These are phyloP conservation scores for Xerocomus potaroensis DNA, from an alignment of 768 basidiomycete species.

Conservation along the genomic window DNA sequence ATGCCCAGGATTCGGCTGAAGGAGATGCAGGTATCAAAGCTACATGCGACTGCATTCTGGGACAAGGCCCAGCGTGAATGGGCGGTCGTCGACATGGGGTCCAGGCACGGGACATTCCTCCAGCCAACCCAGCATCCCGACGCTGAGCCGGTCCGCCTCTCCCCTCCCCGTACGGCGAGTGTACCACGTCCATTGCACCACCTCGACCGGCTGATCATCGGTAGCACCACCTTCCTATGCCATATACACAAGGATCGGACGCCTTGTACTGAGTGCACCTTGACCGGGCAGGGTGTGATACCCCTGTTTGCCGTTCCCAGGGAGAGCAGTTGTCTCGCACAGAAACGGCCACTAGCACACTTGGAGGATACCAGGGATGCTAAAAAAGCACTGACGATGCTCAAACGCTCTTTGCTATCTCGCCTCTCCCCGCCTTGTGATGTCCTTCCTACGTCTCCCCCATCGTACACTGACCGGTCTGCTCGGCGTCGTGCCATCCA, in stretches of 20 bases:
- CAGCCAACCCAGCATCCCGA: slow-evolving; percentile 17
- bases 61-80: slow-evolving; percentile 55
- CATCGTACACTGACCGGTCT: slow-evolving; percentile 61
- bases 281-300: slow-evolving; percentile 50
- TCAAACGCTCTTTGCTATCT: slow-evolving; percentile 61
- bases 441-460: slow-evolving; percentile 12
- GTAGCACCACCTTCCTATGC: slow-evolving; percentile 64
- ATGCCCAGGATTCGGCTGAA: slow-evolving; percentile 69
- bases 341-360: slow-evolving; percentile 17
- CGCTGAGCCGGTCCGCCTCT: slow-evolving; percentile 46
- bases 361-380: slow-evolving; percentile 40
- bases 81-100: slow-evolving; percentile 81
- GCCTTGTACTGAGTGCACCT: slow-evolving; percentile 62
- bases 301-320: slow-evolving; percentile 42
- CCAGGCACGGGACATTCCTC: slow-evolving; percentile 80
- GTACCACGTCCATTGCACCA: slow-evolving; percentile 60
- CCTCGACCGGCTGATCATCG: slow-evolving; percentile 61
- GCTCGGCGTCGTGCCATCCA: slow-evolving; percentile 63
- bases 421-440: slow-evolving; percentile 34
- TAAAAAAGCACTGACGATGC: slow-evolving; percentile 60
- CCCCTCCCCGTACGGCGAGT: slow-evolving; percentile 63
- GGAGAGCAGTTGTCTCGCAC: slow-evolving; percentile 11
- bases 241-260: slow-evolving; percentile 61
- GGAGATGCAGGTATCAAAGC: slow-evolving; percentile 81
- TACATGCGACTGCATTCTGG: slow-evolving; percentile 76